These are phyloP conservation scores for Tuber melanosporum DNA, from an alignment of 495 filamentous ascomycete genomes.

Conservation along the genomic window DNA sequence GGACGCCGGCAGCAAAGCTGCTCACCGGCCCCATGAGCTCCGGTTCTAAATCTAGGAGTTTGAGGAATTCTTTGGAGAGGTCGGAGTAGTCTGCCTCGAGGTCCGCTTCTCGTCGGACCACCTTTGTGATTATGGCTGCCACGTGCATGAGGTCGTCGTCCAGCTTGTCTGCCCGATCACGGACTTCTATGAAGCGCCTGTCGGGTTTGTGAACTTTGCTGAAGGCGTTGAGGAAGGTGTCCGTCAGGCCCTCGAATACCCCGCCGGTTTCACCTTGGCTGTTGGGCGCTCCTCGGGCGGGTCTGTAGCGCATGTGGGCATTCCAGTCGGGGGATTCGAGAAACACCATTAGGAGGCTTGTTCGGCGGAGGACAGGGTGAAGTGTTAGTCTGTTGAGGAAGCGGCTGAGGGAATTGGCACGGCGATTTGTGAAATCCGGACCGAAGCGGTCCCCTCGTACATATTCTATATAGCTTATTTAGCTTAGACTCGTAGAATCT, in stretches of 20 bases:
- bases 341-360: conserved; percentile 73
- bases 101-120: conserved; percentile 80
- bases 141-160: conserved; percentile 90
- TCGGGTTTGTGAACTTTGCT: conserved; percentile 94
- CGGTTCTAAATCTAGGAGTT: conserved; percentile 80
- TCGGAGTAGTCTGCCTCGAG: conserved; percentile 85
- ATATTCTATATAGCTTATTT: conserved; percentile 53
- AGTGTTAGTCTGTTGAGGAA: conserved; percentile 81
- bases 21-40: conserved; percentile 73
- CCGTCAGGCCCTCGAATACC: conserved; percentile 87
- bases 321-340: conserved; percentile 95
- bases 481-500: conserved; percentile 14
- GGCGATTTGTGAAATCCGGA: conserved; percentile 80
- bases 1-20: conserved; percentile 76
- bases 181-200: conserved; percentile 86
- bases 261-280: conserved; percentile 48
- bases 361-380: conserved; percentile 84
- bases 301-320: conserved; percentile 75
- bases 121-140: conserved; percentile 84
- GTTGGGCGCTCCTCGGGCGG: conserved; percentile 51
- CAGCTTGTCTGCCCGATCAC: conserved; percentile 87
- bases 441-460: conserved; percentile 94
- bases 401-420: conserved; percentile 83
- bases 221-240: conserved; percentile 96
- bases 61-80: conserved; percentile 86